Evolutionary conservation across 805 yeast genomes (phyloP).

Genomic region (Saccharomycodes ludwigii): DNA sequence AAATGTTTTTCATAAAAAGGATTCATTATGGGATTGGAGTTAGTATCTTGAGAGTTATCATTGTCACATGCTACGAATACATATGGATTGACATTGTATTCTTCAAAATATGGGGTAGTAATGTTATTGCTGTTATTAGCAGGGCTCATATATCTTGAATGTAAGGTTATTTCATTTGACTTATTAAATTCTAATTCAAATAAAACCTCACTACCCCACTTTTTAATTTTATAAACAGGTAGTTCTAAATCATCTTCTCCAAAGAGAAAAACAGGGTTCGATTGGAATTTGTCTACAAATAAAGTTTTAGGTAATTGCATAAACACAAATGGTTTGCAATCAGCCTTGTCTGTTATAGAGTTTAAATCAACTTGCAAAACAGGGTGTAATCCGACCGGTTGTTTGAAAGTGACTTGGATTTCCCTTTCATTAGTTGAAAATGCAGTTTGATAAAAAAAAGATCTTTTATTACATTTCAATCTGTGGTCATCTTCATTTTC

Average conservation of each 20-base stretch:
- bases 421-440: background rate
- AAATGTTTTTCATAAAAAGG: conserved; percentile 29
- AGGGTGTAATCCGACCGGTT: conserved; percentile 30
- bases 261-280: conserved; percentile 31
- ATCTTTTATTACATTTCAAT: background rate
- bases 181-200: conserved; percentile 21
- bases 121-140: conserved; percentile 9
- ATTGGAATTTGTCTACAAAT: conserved; percentile 43
- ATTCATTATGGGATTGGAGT: too few species aligned
- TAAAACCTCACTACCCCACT: conserved; percentile 39
- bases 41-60: conserved; percentile 11
- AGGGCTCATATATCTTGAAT: conserved; percentile 40
- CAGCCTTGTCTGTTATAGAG: conserved; percentile 4
- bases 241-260: conserved; percentile 48
- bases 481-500: background rate
- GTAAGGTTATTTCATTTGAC: conserved; percentile 29
- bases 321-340: conserved; percentile 26
- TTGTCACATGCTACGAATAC: conserved; percentile 42
- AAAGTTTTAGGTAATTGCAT: conserved; percentile 32
- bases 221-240: conserved; percentile 36
- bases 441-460: background rate
- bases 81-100: conserved; percentile 30
- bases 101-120: conserved; percentile 15
- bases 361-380: conserved; percentile 13
- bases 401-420: conserved; percentile 9